Evolutionary conservation across 306 rosid genomes (phyloP).

Genomic region (Senna tora): DNA sequence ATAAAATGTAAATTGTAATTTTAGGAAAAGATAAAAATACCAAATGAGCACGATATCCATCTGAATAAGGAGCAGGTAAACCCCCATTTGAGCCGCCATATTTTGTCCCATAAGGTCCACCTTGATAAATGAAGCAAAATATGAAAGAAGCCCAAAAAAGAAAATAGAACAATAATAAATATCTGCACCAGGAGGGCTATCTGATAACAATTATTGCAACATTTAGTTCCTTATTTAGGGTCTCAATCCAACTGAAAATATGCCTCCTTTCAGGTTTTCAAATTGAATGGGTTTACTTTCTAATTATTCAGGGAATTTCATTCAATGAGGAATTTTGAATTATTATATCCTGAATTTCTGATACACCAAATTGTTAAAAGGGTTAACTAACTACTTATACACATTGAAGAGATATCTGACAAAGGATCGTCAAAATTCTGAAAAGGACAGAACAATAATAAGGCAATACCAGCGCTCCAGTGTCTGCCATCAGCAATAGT

Average conservation of each 20-base stretch:
- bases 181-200: neutral
- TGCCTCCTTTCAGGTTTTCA: neutral
- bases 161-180: slow-evolving; percentile 22
- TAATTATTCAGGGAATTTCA: slow-evolving; percentile 29
- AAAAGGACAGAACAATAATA: slow-evolving; percentile 22
- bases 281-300: slow-evolving; percentile 1
- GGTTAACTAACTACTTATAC: neutral
- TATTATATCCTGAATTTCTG: neutral
- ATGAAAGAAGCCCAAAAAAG: neutral
- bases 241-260: neutral
- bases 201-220: slow-evolving; percentile 3
- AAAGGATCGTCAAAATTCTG: slow-evolving; percentile 30
- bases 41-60: slow-evolving; percentile 71
- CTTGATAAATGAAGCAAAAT: slow-evolving; percentile 50
- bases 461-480: slow-evolving; percentile 78
- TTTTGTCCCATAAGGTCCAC: slow-evolving; percentile 71
- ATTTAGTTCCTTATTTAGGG: slow-evolving; percentile 9
- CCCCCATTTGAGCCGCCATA: slow-evolving; percentile 58
- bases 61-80: slow-evolving; percentile 61
- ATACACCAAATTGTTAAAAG: slow-evolving; percentile 1
- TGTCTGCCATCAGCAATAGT: slow-evolving; percentile 63
- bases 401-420: neutral
- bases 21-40: slow-evolving; percentile 52
- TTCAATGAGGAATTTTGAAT: slow-evolving; percentile 21
- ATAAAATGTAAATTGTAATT: slow-evolving; percentile 17